These are phyloP conservation scores for Tetrapisispora iriomotensis DNA, from an alignment of 805 yeast species.

Conservation along the genomic window DNA sequence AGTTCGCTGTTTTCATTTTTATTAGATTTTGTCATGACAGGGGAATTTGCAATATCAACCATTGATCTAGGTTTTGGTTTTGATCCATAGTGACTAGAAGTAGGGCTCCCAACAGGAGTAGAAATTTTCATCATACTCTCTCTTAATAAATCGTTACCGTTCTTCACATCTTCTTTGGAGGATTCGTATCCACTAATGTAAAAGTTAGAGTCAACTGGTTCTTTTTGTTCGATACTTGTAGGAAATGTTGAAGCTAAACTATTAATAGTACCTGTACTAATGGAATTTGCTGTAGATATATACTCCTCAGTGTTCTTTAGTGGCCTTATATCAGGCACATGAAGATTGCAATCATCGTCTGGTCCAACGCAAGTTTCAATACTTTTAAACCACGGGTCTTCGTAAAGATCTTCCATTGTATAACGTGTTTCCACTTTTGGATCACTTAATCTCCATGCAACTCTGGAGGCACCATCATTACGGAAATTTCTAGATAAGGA, in stretches of 20 bases:
- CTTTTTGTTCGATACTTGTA: background rate
- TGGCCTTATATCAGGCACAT: constrained; percentile 18
- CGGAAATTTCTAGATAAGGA: constrained; percentile 56
- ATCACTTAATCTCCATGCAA: constrained; percentile 66
- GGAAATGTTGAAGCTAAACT: background rate
- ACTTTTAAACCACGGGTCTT: constrained; percentile 54
- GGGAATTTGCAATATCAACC: constrained; percentile 20
- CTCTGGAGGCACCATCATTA: constrained; percentile 53
- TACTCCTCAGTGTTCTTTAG: background rate
- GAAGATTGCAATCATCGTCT: constrained; percentile 11
- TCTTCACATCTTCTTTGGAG: constrained; percentile 8
- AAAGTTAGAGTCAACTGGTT: constrained; percentile 1
- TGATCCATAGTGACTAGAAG: too few relatives aligned
- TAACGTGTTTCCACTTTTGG: constrained; percentile 48
- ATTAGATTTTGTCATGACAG: constrained; percentile 3
- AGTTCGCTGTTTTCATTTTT: background rate
- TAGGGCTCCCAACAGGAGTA: too few relatives aligned
- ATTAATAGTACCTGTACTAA: too few relatives aligned
- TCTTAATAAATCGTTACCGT: background rate
- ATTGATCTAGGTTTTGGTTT: constrained; percentile 17
- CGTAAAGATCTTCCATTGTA: constrained; percentile 42
- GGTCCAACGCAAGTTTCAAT: constrained; percentile 46
- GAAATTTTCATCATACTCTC: background rate
- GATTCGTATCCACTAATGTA: constrained; percentile 8
- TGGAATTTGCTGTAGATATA: too few relatives aligned